A percentile compares a stretch with the other conserved stretches of the same genome.
These are phyloP conservation scores for Lentinula sp. DNA, from an alignment of 768 basidiomycete species.

Conservation along the genomic window DNA sequence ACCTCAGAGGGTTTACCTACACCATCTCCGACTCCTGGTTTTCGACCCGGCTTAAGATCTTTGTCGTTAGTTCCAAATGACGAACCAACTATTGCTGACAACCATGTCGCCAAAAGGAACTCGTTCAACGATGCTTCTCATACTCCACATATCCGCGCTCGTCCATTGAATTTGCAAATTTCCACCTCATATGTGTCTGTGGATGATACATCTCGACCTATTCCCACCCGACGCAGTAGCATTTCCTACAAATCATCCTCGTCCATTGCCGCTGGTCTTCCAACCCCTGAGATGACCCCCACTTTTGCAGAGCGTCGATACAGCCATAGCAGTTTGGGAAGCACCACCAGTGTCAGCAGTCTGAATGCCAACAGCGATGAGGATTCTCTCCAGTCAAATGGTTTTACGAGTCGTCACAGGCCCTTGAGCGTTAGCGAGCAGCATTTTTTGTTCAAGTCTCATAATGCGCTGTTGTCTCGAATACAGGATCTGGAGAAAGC, in stretches of 20 bases:
- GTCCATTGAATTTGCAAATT: constrained; percentile 30
- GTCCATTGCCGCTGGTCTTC: constrained; percentile 43
- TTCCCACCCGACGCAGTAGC: constrained; percentile 37
- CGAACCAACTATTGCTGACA: constrained; percentile 16
- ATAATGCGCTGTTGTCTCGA: constrained; percentile 74
- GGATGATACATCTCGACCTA: constrained; percentile 6
- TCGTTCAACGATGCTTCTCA: constrained; percentile 24
- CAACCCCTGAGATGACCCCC: constrained; percentile 74
- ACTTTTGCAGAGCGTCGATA: constrained; percentile 40
- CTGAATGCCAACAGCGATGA: constrained; percentile 26
- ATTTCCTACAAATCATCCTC: constrained; percentile 66
- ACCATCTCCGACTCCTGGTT: constrained; percentile 46
- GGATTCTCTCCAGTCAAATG: constrained; percentile 29
- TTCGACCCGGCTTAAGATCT: constrained; percentile 43
- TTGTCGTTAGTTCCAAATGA: constrained; percentile 40
- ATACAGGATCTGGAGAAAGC: constrained; percentile 78
- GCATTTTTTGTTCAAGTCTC: constrained; percentile 81
- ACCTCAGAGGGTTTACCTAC: constrained; percentile 43
- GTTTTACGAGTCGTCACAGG: constrained; percentile 23
- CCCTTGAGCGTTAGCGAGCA: constrained; percentile 72
- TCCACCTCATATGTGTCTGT: background rate
- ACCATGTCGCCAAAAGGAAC: constrained; percentile 22
- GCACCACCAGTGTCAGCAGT: constrained; percentile 18
- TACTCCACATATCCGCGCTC: constrained; percentile 20
- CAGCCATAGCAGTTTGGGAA: constrained; percentile 14